Evolutionary conservation across 148 eudicot species (phyloP), one percentile per base, ranked within the genome.

Genomic region (Diospyros lotus): DNA sequence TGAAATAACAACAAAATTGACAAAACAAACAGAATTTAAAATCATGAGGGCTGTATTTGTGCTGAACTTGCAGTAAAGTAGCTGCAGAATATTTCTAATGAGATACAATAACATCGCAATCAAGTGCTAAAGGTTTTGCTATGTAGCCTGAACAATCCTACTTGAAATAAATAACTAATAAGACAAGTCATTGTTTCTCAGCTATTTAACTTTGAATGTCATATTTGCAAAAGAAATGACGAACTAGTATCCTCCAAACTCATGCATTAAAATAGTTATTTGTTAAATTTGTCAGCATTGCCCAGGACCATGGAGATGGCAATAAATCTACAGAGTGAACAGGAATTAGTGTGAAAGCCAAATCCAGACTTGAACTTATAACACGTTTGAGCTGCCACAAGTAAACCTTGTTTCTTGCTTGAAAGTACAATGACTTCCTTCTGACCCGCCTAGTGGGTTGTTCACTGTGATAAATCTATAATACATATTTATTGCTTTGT

Each of bases 111-210:
- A 4, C 40, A 40, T 38, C 66, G 38, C 44, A 40, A 60, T 3
- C 6, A 41, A 64, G 68, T 41, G 73, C 28, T 12, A 2, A 70
- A 70, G 62, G 51, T 62, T 70, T 55, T 48, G 63, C 38, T 54
- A 12, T 28, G 6, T 42, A 70, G 73, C 38, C 48, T 41, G 73
- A 54, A 70, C 73, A 41, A 50, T 53, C 61, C 73, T 13, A 7
- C 10, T 18, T 51, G 39, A 55, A 38, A 15, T 28, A 51, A 2
- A 53, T 51, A 67, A 2, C n/a, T 38, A 42, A 62, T 14, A 62
- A 6, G 11, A 9, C 6, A 38, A 14, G 4, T 5, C 4, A 5
- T 62, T 0, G 2, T 39, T 15, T 41, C 0, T 44, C 51, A 43
- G 44, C 44, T 64, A 14, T 45, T 66, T 46, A 28, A 9, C 42